Conservation (phyloP, 1,139 yeast genomes). For the Debaryomyces nepalensis region DNA sequence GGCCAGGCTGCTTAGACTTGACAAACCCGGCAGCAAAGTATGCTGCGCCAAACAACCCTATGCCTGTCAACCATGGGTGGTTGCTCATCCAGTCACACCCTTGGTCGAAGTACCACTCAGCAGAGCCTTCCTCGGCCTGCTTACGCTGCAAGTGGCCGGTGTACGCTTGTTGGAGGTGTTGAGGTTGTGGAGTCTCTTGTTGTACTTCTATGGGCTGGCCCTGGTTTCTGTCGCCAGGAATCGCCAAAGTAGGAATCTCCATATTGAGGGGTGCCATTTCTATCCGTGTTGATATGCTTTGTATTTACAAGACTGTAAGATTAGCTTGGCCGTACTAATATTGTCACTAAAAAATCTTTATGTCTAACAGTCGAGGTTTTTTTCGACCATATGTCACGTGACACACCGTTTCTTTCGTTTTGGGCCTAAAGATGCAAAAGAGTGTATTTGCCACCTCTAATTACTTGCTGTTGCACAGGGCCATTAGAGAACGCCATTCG, state of each 20-base stretch:
- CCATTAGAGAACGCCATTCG: no score
- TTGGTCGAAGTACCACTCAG: constrained; percentile 73
- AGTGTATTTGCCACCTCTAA: constrained; percentile 2
- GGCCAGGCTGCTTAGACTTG: constrained; percentile 72
- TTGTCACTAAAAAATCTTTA: no score
- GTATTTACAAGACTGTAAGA: constrained; percentile 1
- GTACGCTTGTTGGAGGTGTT: constrained; percentile 30
- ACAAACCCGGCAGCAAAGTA: constrained; percentile 72
- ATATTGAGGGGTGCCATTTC: constrained; percentile 29
- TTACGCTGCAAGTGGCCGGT: constrained; percentile 50
- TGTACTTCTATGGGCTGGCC: constrained; percentile 18
- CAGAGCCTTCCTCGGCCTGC: constrained; percentile 51
- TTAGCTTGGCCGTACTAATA: no score
- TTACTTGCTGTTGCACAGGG: no score
- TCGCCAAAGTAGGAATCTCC: constrained; percentile 62
- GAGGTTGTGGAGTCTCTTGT: constrained; percentile 20
- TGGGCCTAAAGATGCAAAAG: not conserved
- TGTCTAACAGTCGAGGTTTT: not conserved
- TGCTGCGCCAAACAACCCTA: constrained; percentile 69
- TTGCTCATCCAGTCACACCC: constrained; percentile 65
- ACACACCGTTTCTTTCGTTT: not conserved
- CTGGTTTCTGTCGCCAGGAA: constrained; percentile 55
- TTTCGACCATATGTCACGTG: constrained; percentile 1
- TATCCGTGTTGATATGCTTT: not conserved
- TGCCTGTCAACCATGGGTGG: constrained; percentile 77